phyloP scores from a whole-genome alignment of 306 rosid genomes.

The Pterocarpus macrocarpus region DNA sequence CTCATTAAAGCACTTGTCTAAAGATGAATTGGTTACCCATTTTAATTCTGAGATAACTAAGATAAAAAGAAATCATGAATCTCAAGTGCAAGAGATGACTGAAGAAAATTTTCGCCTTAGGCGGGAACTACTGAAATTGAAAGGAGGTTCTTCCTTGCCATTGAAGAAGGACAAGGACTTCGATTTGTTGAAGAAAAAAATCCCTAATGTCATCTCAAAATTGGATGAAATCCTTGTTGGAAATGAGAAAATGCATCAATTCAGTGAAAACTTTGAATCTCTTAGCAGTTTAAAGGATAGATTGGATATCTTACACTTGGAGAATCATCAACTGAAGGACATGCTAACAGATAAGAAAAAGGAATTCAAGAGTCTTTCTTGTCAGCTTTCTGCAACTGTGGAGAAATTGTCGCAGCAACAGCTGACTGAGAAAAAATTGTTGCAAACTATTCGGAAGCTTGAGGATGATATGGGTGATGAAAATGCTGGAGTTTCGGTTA shows the following conservation, averaged over 20 bases:
- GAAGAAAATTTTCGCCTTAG: conserved; percentile 70
- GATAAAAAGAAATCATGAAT: conserved; percentile 87
- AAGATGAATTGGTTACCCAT: conserved; percentile 61
- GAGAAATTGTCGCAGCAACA: conserved; percentile 61
- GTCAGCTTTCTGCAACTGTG: conserved; percentile 65
- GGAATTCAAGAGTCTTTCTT: conserved; percentile 63
- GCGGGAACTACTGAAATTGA: conserved; percentile 63
- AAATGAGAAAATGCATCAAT: conserved; percentile 58
- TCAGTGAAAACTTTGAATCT: conserved; percentile 58
- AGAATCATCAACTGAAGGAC: conserved; percentile 71
- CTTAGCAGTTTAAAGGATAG: conserved; percentile 68
- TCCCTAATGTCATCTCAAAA: conserved; percentile 67
- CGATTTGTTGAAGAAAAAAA: conserved; percentile 72
- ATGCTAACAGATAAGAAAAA: conserved; percentile 62
- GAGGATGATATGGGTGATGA: conserved; percentile 65
- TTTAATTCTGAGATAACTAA: conserved; percentile 66
- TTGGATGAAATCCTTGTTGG: conserved; percentile 72
- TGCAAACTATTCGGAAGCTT: conserved; percentile 55
- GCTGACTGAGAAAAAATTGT: conserved; percentile 54
- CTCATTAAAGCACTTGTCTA: conserved; percentile 57
- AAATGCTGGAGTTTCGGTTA: conserved; percentile 55
- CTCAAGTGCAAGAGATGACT: conserved; percentile 67
- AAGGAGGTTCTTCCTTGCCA: conserved; percentile 59
- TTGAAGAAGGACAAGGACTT: conserved; percentile 80
- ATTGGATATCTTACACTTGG: conserved; percentile 63